phyloP scores from a whole-genome alignment of 164 flowering plant genomes.

The Tetrastigma voinierianum region DNA sequence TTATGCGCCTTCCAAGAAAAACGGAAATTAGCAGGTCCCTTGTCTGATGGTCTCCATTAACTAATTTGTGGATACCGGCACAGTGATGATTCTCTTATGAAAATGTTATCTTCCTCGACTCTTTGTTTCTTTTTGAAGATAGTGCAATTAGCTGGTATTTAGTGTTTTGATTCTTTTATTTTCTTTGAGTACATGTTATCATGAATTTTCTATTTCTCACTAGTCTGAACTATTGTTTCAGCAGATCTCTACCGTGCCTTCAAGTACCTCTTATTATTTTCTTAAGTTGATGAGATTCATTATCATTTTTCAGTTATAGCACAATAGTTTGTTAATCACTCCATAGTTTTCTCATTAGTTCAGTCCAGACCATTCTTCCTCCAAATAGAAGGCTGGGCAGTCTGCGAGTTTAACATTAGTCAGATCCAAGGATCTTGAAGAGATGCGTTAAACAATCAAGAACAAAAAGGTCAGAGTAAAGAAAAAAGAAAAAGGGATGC shows the following conservation, averaged over 20 bases:
- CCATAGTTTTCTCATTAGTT: constrained; percentile 78
- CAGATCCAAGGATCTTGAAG: constrained; percentile 54
- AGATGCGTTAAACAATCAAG: constrained; percentile 32
- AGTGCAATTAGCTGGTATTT: not conserved
- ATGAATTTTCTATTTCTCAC: not conserved
- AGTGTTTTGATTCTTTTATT: not conserved
- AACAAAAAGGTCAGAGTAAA: constrained; percentile 27
- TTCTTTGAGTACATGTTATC: too few relatives aligned
- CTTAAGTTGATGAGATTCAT: not conserved
- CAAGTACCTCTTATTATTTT: not conserved
- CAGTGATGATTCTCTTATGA: not conserved
- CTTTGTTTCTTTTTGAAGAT: too few relatives aligned
- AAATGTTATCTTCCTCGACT: too few relatives aligned
- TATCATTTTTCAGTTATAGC: not conserved
- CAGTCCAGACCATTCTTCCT: constrained; percentile 86
- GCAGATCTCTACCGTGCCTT: not conserved
- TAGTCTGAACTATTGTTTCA: not conserved
- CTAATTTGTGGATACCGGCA: not conserved
- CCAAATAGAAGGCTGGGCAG: constrained; percentile 58
- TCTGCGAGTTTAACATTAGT: constrained; percentile 76
- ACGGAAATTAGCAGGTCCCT: not conserved
- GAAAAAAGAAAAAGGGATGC: constrained; percentile 49
- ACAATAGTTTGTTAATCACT: not conserved
- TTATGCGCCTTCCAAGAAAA: not conserved
- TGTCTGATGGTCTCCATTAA: not conserved